Evolutionary conservation across 2,329 filamentous ascomycete species (phyloP), one percentile per base, ranked within the genome.

Genomic region (Fusarium sp.): DNA sequence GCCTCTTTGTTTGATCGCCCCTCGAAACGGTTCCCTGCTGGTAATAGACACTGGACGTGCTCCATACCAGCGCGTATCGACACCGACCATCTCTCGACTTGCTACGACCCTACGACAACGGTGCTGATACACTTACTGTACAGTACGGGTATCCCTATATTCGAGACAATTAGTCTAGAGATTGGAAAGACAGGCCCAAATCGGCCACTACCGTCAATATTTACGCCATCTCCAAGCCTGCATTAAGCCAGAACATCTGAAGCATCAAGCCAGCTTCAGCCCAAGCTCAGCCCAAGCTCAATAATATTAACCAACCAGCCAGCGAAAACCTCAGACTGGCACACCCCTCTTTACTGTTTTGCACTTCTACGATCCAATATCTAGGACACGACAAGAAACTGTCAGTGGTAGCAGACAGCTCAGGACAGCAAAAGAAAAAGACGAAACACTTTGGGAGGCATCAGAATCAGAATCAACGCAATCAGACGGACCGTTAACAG

Each of bases 201-300:
- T 21, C 35, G 38, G 11, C 21, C 33, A 31, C 39, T 35, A 43
- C 21, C 23, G 28, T 24, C 60, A 56, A 26, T 33, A 41, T 28
- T 37, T 26, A 15, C 57, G 24, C 50, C 53, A 57, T 29, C 57
- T n/a, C 29, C 46, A 53, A 48, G 52, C 54, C 60, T 37, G 48
- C 57, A 63, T 38, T 23, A 61, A 61, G 42, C 37, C 55, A 35
- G 50, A 10, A 35, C 46, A 56, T 39, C 37, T 42, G 26, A 23
- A 65, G 55, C 35, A 37, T 66, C 49, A 42, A 61, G 57, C 53
- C 57, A 58, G 43, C 57, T 49, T 29, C 62, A 67, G 62, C 62
- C 63, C 64, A 56, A 63, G 63, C 42, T 66, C 50, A 63, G 64
- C 64, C 63, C 64, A 55, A 57, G 63, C 48, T 55, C 57, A 57